A percentile compares a stretch with the other conserved stretches of the same genome.
Conservation (phyloP, 208 protist genomes). For the Tritrichomonas foetus region DNA sequence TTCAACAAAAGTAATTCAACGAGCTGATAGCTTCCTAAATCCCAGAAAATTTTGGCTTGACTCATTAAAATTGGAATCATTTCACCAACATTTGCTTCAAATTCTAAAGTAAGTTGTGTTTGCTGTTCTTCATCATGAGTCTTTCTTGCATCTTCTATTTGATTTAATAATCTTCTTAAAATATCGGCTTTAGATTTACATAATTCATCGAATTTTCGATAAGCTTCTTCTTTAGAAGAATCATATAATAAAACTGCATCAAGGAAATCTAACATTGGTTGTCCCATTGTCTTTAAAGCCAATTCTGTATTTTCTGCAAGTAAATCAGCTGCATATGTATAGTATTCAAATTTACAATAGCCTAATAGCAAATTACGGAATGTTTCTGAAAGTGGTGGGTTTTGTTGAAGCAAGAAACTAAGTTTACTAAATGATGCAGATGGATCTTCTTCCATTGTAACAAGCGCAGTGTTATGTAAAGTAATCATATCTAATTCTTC, state of each 20-base stretch:
- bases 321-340: conserved; percentile 84
- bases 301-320: conserved; percentile 75
- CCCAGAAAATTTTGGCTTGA: conserved; percentile 90
- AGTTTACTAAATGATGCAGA: conserved; percentile 83
- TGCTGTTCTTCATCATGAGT: neutral
- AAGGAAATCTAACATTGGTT: neutral
- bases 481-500: conserved; percentile 87
- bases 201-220: conserved; percentile 19
- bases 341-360: conserved; percentile 89
- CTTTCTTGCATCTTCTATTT: neutral
- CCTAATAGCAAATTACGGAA: conserved; percentile 90
- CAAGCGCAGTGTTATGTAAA: conserved; percentile 86
- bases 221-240: conserved; percentile 23
- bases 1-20: conserved; percentile 82
- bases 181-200: neutral
- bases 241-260: neutral
- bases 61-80: conserved; percentile 84
- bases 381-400: conserved; percentile 85
- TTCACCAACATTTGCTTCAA: conserved; percentile 70
- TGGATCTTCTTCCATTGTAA: conserved; percentile 87
- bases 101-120: neutral
- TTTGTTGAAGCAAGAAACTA: conserved; percentile 81
- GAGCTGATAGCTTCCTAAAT: conserved; percentile 85
- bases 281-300: neutral
- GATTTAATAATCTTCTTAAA: neutral